Percentiles rank a stretch among this genome's conserved stretches.
Conservation (phyloP, 2,329 filamentous ascomycete species). For the Hysterium pulicare region DNA sequence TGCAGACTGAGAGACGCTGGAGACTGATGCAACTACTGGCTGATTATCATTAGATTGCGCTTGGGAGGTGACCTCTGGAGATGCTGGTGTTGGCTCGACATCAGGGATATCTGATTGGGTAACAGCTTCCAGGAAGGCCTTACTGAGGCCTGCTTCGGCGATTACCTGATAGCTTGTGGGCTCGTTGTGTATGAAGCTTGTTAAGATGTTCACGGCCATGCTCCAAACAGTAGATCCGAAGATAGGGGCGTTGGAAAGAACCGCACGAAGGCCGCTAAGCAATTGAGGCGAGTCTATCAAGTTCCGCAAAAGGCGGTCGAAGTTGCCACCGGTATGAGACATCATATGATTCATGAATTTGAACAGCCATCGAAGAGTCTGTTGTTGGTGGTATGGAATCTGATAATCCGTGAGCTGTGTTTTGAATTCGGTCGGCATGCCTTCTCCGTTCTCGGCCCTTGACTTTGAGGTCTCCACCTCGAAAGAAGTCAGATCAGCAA, state of each 20-base stretch:
- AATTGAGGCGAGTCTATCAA: slow-evolving; percentile 89
- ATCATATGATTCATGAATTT: slow-evolving; percentile 97
- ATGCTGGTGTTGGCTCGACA: slow-evolving; percentile 1
- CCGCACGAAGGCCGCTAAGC: slow-evolving; percentile 71
- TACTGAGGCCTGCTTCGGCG: slow-evolving; percentile 86
- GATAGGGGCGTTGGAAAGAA: slow-evolving; percentile 72
- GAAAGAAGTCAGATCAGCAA: slow-evolving; percentile 80
- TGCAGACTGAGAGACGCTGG: neutral
- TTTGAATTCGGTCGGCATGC: slow-evolving; percentile 68
- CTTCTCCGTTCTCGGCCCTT: slow-evolving; percentile 64
- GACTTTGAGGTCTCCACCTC: slow-evolving; percentile 70
- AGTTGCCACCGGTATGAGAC: slow-evolving; percentile 75
- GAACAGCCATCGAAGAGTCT: slow-evolving; percentile 87
- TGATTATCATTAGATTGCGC: slow-evolving; percentile 12
- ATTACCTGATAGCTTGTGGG: slow-evolving; percentile 96
- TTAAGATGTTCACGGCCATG: slow-evolving; percentile 84
- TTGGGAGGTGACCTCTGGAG: slow-evolving; percentile 1
- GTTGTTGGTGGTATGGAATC: slow-evolving; percentile 89
- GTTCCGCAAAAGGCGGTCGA: slow-evolving; percentile 86
- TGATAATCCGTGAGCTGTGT: slow-evolving; percentile 88
- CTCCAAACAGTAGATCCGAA: slow-evolving; percentile 97
- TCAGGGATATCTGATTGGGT: slow-evolving; percentile 47
- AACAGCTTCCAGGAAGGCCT: slow-evolving; percentile 78
- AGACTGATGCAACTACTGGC: neutral
- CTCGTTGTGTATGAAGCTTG: slow-evolving; percentile 97